A percentile compares a stretch with the other conserved stretches of the same genome.
Evolutionary conservation across 2,329 filamentous ascomycete species (phyloP).

Genomic region (Sporothrix brunneoviolacea): DNA sequence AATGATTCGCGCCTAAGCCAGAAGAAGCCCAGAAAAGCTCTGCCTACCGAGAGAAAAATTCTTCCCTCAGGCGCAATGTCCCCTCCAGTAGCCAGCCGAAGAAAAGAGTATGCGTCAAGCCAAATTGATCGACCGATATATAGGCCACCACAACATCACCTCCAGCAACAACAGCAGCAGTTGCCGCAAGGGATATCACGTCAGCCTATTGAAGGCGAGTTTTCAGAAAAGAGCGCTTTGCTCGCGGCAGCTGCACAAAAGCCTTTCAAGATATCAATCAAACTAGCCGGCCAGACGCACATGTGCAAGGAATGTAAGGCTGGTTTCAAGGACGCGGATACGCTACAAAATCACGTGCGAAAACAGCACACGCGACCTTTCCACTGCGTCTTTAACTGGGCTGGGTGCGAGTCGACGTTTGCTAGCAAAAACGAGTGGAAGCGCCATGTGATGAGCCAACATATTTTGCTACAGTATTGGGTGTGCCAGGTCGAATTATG

Average conservation of each 20-base stretch:
- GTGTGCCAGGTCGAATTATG: slow-evolving; percentile 64
- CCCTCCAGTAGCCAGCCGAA: not conserved
- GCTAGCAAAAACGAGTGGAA: slow-evolving; percentile 94
- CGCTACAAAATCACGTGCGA: slow-evolving; percentile 44
- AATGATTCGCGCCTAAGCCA: not conserved
- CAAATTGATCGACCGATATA: not conserved
- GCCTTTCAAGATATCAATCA: slow-evolving; percentile 20
- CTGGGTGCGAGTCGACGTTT: slow-evolving; percentile 69
- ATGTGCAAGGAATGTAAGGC: slow-evolving; percentile 32
- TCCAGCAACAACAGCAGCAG: not conserved
- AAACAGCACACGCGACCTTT: slow-evolving; percentile 56
- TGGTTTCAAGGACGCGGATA: slow-evolving; percentile 39
- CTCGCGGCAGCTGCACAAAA: slow-evolving; percentile 16
- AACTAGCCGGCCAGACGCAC: slow-evolving; percentile 15
- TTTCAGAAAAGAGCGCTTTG: slow-evolving; percentile 8
- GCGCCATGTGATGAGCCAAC: slow-evolving; percentile 74
- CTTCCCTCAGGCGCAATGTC: slow-evolving; percentile 10
- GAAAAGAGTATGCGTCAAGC: not conserved
- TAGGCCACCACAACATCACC: not conserved
- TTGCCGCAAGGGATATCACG: slow-evolving; percentile 3
- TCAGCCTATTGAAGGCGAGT: not conserved
- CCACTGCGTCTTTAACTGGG: slow-evolving; percentile 70
- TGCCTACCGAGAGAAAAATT: slow-evolving; percentile 18
- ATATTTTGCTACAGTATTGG: slow-evolving; percentile 70
- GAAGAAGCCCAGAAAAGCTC: slow-evolving; percentile 15